A percentile compares a stretch with the other conserved stretches of the same genome.
Conservation (phyloP, 176 grass and related monocot genomes). For the Dendrocalamus sinicus region DNA sequence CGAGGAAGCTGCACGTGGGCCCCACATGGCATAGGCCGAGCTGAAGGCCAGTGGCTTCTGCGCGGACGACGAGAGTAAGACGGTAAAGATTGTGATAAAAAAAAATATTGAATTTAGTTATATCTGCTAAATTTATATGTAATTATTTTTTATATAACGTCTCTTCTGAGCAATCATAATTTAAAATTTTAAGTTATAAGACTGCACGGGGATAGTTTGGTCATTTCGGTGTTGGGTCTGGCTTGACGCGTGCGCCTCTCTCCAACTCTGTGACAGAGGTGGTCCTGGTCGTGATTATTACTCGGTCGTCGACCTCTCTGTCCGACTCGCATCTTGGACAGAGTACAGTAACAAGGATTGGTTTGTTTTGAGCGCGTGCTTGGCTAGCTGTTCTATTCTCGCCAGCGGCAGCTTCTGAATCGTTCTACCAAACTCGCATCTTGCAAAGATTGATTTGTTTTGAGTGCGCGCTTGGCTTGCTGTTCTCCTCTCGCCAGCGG, state of each 20-base stretch:
- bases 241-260: neutral
- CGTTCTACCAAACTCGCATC: neutral
- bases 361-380: neutral
- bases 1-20: neutral
- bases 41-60: neutral
- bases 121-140: too few relatives aligned
- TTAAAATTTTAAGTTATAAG: too few relatives aligned
- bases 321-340: neutral
- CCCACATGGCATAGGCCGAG: neutral
- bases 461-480: neutral
- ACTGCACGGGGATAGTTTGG: neutral
- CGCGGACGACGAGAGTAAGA: neutral
- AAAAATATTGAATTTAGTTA: too few relatives aligned
- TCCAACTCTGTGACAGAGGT: neutral
- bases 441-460: neutral
- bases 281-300: neutral
- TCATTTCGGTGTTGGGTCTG: neutral
- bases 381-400: neutral
- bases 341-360: neutral
- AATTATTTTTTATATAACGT: too few relatives aligned
- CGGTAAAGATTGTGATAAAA: too few relatives aligned
- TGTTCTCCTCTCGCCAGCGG: too few relatives aligned
- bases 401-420: neutral
- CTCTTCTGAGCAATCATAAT: rapidly evolving
- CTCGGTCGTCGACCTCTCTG: neutral